Percentiles rank a stretch among this genome's conserved stretches.
Conservation (phyloP, 2,329 filamentous ascomycete species). For the Verticillium longisporum region DNA sequence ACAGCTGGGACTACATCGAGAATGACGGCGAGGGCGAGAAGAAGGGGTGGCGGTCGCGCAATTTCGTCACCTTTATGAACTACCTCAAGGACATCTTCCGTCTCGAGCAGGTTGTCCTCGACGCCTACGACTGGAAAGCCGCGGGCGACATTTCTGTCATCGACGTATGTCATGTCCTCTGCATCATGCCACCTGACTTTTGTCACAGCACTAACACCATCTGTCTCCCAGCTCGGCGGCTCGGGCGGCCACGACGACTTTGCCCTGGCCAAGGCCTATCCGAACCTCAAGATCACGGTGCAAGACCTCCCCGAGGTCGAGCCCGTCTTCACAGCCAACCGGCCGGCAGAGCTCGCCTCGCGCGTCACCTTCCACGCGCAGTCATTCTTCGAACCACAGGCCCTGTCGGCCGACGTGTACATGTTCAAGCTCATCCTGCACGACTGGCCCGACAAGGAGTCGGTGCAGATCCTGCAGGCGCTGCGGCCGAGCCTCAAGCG, state of each 20-base stretch:
- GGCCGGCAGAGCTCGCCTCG: constrained; percentile 22
- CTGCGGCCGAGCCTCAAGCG: constrained; percentile 37
- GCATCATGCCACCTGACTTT: neutral
- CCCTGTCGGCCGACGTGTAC: constrained; percentile 38
- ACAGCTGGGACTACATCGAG: constrained; percentile 31
- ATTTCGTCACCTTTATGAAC: constrained; percentile 31
- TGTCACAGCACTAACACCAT: neutral
- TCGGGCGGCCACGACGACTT: constrained; percentile 34
- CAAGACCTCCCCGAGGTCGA: constrained; percentile 34
- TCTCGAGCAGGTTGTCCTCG: constrained; percentile 24
- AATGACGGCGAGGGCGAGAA: constrained; percentile 30
- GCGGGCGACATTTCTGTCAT: constrained; percentile 27
- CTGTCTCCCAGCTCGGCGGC: constrained; percentile 27
- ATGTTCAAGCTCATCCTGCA: constrained; percentile 48
- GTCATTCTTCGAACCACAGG: constrained; percentile 31
- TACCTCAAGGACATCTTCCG: constrained; percentile 32
- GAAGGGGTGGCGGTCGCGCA: constrained; percentile 29
- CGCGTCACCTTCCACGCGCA: constrained; percentile 28
- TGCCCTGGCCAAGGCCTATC: constrained; percentile 30
- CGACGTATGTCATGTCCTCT: constrained; percentile 22
- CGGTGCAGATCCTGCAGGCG: constrained; percentile 29
- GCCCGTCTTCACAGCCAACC: constrained; percentile 25
- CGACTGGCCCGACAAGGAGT: constrained; percentile 44
- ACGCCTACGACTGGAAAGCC: constrained; percentile 26
- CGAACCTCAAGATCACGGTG: constrained; percentile 32